These are phyloP conservation scores for Podila clonocystis DNA, from an alignment of 192 early-diverging fungal genomes.

Conservation along the genomic window DNA sequence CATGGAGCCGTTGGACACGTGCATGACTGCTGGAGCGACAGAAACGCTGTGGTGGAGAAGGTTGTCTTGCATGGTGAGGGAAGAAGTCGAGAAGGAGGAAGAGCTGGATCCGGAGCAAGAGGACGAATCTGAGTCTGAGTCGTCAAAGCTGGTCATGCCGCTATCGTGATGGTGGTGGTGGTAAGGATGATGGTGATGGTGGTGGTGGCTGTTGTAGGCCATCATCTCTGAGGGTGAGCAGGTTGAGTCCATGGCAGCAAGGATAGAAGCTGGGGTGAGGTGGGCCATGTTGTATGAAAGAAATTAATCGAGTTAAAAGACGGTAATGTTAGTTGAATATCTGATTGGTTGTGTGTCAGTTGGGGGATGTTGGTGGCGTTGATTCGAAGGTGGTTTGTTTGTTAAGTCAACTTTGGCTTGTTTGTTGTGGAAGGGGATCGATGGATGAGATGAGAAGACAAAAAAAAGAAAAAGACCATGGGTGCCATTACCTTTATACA, in stretches of 20 bases:
- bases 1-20: background rate
- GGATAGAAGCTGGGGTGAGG: conserved; percentile 34
- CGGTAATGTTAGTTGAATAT: background rate
- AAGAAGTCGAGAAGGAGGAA: conserved; percentile 29
- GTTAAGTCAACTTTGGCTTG: too few relatives aligned
- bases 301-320: background rate
- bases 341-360: background rate
- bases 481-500: background rate
- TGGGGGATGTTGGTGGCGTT: background rate
- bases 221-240: conserved; percentile 46
- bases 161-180: conserved; percentile 12
- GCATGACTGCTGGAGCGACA: background rate
- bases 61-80: conserved; percentile 10
- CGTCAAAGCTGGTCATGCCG: conserved; percentile 19
- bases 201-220: conserved; percentile 29
- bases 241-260: conserved; percentile 39
- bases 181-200: conserved; percentile 8
- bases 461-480: background rate
- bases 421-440: background rate
- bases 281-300: conserved; percentile 4
- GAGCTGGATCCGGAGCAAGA: conserved; percentile 36
- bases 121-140: conserved; percentile 42
- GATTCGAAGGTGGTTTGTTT: background rate
- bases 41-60: conserved; percentile 1
- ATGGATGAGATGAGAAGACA: background rate